A percentile compares a stretch with the other conserved stretches of the same genome.
phyloP scores from a whole-genome alignment of 129 eudicot species.

The Flaveria trinervia region DNA sequence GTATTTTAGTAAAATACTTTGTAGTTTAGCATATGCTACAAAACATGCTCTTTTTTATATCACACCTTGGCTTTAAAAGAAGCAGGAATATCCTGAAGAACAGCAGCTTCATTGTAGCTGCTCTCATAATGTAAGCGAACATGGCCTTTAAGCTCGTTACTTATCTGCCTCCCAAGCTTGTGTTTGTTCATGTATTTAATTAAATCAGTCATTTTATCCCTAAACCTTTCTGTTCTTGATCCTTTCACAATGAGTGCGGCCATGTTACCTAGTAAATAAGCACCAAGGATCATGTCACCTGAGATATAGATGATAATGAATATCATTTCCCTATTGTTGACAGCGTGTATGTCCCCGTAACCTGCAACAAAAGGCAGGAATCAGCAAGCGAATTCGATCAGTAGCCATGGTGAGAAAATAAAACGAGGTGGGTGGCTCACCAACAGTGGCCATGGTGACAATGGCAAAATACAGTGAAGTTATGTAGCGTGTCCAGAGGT shows the following conservation, averaged over 20 bases:
- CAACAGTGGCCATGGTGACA: conserved; percentile 82
- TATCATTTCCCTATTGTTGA: conserved; percentile 71
- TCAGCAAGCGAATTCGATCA: neutral
- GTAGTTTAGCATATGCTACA: neutral
- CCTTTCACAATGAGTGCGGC: conserved; percentile 83
- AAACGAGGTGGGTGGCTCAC: conserved; percentile 26
- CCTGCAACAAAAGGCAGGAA: conserved; percentile 41
- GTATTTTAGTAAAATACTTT: no score
- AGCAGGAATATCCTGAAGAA: conserved; percentile 67
- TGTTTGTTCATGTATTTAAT: conserved; percentile 61
- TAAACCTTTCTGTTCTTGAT: conserved; percentile 66
- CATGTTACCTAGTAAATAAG: conserved; percentile 80
- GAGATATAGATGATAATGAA: conserved; percentile 71
- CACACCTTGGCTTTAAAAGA: conserved; percentile 59
- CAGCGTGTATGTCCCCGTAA: conserved; percentile 83
- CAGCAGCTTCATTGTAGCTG: conserved; percentile 47
- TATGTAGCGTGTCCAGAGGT: conserved; percentile 65
- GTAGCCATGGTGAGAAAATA: neutral
- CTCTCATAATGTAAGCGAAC: conserved; percentile 59
- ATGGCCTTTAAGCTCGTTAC: conserved; percentile 65
- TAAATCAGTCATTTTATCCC: conserved; percentile 71
- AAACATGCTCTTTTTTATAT: conserved; percentile 4
- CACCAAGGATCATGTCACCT: conserved; percentile 80
- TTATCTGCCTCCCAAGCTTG: conserved; percentile 55
- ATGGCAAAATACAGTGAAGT: conserved; percentile 71